Base-by-base conservation (phyloP, 1,284 basidiomycete species). In the Cystobasidium sp. region DNA sequence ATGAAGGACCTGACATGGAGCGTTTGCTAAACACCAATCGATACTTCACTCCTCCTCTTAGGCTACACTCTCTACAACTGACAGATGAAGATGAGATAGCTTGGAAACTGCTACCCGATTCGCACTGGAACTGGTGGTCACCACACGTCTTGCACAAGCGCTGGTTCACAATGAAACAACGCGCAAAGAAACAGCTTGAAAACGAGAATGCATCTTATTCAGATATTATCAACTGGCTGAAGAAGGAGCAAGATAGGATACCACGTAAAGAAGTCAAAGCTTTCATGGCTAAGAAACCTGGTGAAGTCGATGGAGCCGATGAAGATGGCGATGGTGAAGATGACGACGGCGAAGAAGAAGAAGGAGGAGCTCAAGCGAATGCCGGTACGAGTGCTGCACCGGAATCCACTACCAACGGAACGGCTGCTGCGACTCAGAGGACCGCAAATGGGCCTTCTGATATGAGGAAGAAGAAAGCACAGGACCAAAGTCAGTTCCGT, bases 51-150 rank as follows among this genome's bases (percentile, higher is more conserved):
- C 14, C 43, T 9, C 5, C 37, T 22, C 9, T 18, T 65, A 78
- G 77, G n/a, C 63, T 77, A 46, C 65, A 68, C 22, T 58, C 59
- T 5, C 65, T 77, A 24, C 16, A 68, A 31, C 39, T 71, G 41
- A 55, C 64, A n/a, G 51, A 75, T 41, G 68, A 73, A 59, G 64
- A 71, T 67, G 78, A 78, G 16, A 70, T 78, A 53, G 68, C 75
- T 12, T 78, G 71, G 70, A 41, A 65, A n/a, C 8, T 20, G 16
- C 53, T 78, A 22, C 37, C 56, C 2, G 75, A 78, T 46, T 62
- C 76, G 12, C 46, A 46, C 6, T 73, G 77, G 61, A 61, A 71
- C 37, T 68, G 39, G 37, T 77, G 77, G 31, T 76, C 77, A 2
- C 18, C 67, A 0, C 76, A 77, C 65, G 72, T 75, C 62, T 47